phyloP scores from a whole-genome alignment of 2,329 filamentous ascomycete species.

The Colletotrichum zoysiae region DNA sequence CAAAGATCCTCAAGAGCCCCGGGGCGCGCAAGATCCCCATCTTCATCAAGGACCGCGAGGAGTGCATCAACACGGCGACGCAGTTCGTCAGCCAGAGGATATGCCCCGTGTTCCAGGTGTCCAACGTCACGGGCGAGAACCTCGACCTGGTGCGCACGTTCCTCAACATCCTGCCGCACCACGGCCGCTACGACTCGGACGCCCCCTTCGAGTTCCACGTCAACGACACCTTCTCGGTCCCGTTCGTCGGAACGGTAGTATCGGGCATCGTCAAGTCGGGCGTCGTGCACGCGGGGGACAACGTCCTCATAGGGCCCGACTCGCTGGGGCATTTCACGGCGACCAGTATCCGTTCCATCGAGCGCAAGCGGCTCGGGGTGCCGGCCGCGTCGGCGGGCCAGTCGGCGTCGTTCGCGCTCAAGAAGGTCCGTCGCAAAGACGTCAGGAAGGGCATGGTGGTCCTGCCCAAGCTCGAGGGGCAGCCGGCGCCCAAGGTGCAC shows the following conservation, averaged over 20 bases:
- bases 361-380: constrained; percentile 91
- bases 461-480: constrained; percentile 82
- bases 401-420: constrained; percentile 90
- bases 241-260: constrained; percentile 95
- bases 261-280: constrained; percentile 92
- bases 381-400: constrained; percentile 92
- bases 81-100: constrained; percentile 97
- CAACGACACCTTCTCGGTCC: constrained; percentile 98
- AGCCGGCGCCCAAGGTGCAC: constrained; percentile 77
- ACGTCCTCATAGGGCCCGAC: constrained; percentile 89
- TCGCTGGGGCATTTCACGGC: constrained; percentile 88
- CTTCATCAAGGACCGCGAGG: constrained; percentile 91
- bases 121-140: constrained; percentile 94
- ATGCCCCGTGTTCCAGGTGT: constrained; percentile 97
- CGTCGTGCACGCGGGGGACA: constrained; percentile 90
- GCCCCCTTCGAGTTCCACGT: constrained; percentile 95
- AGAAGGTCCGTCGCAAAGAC: constrained; percentile 88
- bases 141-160: constrained; percentile 93
- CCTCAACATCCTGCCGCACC: constrained; percentile 93
- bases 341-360: constrained; percentile 91
- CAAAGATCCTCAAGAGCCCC: constrained; percentile 92
- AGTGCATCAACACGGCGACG: constrained; percentile 93
- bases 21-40: constrained; percentile 96
- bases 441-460: constrained; percentile 99
- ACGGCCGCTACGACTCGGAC: constrained; percentile 90